Evolutionary conservation across 2,329 filamentous ascomycete species (phyloP), one percentile per base, ranked within the genome.

Genomic region (Graphilbum ipis-grandicollis): DNA sequence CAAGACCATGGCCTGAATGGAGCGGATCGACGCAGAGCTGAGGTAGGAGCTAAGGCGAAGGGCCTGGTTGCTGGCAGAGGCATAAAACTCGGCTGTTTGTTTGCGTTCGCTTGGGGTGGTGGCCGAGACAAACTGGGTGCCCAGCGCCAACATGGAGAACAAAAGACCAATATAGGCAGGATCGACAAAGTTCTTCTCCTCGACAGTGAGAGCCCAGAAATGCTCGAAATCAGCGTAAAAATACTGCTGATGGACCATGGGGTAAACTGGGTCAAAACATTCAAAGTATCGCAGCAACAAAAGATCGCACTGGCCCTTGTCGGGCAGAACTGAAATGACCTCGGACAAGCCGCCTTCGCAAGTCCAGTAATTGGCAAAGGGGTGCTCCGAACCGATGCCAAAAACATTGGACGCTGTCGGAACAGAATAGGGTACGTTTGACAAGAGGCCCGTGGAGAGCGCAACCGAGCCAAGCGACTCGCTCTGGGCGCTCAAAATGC

Each of bases 341-440:
- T 88, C 81, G 9, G 71, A 63, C 15, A 88, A 57, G 0, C 79
- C 80, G 34, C 81, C 80, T 42, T 76, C 69, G 48, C 76, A 82
- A 3, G 79, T 86, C 81, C 81, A 88, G 54, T 86, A 86, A 50
- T 86, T 86, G 48, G 78, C 75, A 50, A 85, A 85, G 0, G 79
- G 79, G 50, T 84, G 79, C 50, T 83, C 77, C 1, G 76, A 75
- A 13, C 78, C 79, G 43, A 84, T 74, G n/a, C 80, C 80, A 50
- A 86, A 86, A 38, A 85, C 77, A 44, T 82, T 83, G 38, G 76
- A 81, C 2, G 76, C 75, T 7, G 74, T 74, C 9, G 76, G 71
- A 31, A 71, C 64, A 0, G 79, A 79, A 50, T 79, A 80, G 1
- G 79, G 77, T 3, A 84, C 68, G 48, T 82, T 75, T 35, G 79